Evolutionary conservation across 768 basidiomycete species (phyloP).

Genomic region (Psilocybe tampanensis): DNA sequence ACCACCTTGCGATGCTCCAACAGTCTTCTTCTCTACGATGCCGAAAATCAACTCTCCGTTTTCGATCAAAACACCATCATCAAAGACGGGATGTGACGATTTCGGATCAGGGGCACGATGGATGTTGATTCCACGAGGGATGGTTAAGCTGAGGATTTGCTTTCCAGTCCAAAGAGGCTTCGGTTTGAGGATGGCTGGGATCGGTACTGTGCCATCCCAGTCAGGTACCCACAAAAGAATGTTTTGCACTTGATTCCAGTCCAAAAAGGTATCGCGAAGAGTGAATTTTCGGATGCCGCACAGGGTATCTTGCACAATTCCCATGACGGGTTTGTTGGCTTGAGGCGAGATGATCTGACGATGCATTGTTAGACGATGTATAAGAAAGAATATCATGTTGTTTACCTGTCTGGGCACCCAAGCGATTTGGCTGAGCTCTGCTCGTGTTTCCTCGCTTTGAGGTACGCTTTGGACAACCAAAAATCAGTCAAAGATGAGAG

Average conservation of each 20-base stretch:
- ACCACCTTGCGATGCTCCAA: slow-evolving; percentile 93
- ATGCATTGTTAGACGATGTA: not conserved
- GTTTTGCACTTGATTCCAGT: slow-evolving; percentile 96
- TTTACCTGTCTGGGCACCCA: slow-evolving; percentile 96
- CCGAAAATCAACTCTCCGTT: slow-evolving; percentile 96
- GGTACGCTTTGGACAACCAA: slow-evolving; percentile 66
- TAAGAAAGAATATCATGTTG: not conserved
- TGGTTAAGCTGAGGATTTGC: slow-evolving; percentile 89
- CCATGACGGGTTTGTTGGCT: slow-evolving; percentile 99
- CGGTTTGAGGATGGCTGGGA: slow-evolving; percentile 93
- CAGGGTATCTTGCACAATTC: slow-evolving; percentile 98
- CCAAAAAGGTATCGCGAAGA: slow-evolving; percentile 91
- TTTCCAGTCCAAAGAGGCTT: slow-evolving; percentile 99
- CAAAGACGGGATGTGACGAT: slow-evolving; percentile 79
- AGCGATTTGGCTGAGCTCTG: slow-evolving; percentile 96
- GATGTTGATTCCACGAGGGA: slow-evolving; percentile 96
- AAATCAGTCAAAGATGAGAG: slow-evolving; percentile 2
- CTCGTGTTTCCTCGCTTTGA: slow-evolving; percentile 97
- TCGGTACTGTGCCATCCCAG: slow-evolving; percentile 94
- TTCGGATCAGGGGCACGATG: slow-evolving; percentile 79
- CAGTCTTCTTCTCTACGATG: slow-evolving; percentile 98
- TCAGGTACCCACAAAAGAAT: slow-evolving; percentile 97
- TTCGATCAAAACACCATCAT: slow-evolving; percentile 95
- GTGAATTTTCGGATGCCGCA: slow-evolving; percentile 98
- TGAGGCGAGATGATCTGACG: slow-evolving; percentile 95